Conservation (phyloP, 225 moss, liverwort and hornwort genomes). For the Rhytidiadelphus loreus region DNA sequence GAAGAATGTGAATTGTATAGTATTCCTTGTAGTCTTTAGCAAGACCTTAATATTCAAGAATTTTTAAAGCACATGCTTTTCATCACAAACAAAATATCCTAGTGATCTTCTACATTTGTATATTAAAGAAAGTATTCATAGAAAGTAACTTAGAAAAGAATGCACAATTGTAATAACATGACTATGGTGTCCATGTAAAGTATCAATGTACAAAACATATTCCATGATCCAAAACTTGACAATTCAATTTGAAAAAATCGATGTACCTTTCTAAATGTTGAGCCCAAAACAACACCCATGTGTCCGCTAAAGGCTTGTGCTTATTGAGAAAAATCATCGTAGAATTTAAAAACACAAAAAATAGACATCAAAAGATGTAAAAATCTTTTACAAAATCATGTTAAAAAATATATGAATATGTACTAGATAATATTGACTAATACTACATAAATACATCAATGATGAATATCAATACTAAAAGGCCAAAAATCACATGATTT, state of each 20-base stretch:
- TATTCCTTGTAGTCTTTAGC: neutral
- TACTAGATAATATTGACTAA: no score
- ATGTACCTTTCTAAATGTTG: neutral
- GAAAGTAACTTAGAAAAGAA: neutral
- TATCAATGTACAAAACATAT: neutral
- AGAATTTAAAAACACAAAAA: rapidly evolving
- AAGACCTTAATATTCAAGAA: neutral
- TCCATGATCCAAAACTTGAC: neutral
- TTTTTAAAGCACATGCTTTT: neutral
- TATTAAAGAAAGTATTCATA: neutral
- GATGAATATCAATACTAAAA: no score
- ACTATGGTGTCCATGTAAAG: neutral
- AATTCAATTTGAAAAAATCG: neutral
- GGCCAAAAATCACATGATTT: no score
- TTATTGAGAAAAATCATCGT: neutral
- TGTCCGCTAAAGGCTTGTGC: neutral
- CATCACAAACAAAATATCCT: neutral
- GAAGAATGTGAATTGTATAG: neutral
- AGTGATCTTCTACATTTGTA: neutral
- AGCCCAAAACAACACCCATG: neutral
- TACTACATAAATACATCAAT: no score
- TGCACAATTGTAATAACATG: neutral
- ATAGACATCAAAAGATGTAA: neutral
- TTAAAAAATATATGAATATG: no score
- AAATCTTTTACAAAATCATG: no score